Evolutionary conservation across 495 filamentous ascomycete species (phyloP).

Genomic region (Lasiosphaeria hispida): DNA sequence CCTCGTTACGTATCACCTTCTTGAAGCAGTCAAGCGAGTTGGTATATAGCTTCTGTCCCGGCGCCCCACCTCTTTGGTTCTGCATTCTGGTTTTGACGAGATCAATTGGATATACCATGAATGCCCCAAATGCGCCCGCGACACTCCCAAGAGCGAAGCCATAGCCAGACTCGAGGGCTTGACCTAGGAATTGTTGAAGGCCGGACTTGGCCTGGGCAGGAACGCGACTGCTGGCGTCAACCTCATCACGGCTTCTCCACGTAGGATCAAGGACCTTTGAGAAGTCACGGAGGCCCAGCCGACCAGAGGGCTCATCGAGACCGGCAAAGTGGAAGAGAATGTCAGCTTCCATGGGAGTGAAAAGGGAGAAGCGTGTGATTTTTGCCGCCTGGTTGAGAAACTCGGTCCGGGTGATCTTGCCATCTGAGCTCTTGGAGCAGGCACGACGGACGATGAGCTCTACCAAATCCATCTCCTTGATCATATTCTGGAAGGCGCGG

Average conservation of each 20-base stretch:
- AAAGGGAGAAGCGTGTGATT: constrained; percentile 86
- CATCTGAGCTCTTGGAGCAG: constrained; percentile 76
- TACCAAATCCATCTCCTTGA: constrained; percentile 95
- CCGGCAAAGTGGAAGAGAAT: constrained; percentile 98
- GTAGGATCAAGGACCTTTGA: constrained; percentile 90
- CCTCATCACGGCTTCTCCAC: constrained; percentile 66
- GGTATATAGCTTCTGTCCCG: constrained; percentile 88
- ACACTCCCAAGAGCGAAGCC: constrained; percentile 85
- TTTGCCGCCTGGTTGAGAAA: constrained; percentile 93
- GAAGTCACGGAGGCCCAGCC: constrained; percentile 81
- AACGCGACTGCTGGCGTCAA: constrained; percentile 38
- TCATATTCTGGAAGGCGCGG: constrained; percentile 93
- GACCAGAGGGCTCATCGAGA: constrained; percentile 80
- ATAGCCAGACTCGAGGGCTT: constrained; percentile 74
- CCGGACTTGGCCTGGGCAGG: constrained; percentile 44
- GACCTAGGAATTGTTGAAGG: constrained; percentile 49
- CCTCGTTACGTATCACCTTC: constrained; percentile 92
- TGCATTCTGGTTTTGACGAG: constrained; percentile 98
- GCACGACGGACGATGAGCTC: constrained; percentile 88
- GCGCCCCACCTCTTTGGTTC: constrained; percentile 79
- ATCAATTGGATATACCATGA: constrained; percentile 99
- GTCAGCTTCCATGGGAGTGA: constrained; percentile 98
- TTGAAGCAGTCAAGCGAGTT: constrained; percentile 91
- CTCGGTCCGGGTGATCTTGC: constrained; percentile 88
- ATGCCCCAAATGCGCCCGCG: constrained; percentile 94